Base-by-base conservation (phyloP, 2,329 filamentous ascomycete species). In the Colletotrichum sansevieriae region DNA sequence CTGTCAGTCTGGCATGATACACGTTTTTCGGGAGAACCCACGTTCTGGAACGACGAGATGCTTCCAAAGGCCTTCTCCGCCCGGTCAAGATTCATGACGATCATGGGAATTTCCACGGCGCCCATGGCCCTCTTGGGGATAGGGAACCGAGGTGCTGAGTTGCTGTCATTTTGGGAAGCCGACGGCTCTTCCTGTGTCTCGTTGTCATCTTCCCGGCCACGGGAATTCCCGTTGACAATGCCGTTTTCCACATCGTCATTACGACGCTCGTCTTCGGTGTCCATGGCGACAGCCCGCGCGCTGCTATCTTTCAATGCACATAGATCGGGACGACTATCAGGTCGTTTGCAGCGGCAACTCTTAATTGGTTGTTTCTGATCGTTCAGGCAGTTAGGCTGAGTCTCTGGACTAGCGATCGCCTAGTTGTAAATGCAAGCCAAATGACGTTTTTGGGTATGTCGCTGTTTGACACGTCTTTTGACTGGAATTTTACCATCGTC, bases 31-130 rank as follows among this genome's bases (percentile, higher is more conserved):
- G 20, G 18, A 29, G 4, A 20, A 72, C 79, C 69, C 73, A 82
- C 82, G 74, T 83, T 78, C 11, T 78, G 75, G 39, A 83, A 73
- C 11, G 78, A 76, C 3, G 79, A 75, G 13, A 77, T 75, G 51
- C 80, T 76, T 1, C 82, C 82, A 74, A 83, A 83, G 0, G 81
- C 81, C 49, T 76, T 79, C 56, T 82, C 75, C 18, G 81, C 78
- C 18, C 82, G 77, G 51, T 83, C 81, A n/a, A 83, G 72, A 59
- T 83, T 79, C 71, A 82, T 75, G 37, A 83, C 81, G 11, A 83
- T 75, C 44, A 82, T 82, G 18, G 82, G 82, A 1, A 83, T 75
- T 70, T 83, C 82, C 18, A 83, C 81, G 7, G 82, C 82, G 3
- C 77, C 76, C 4, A 83, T 73, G 4, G 72, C 65, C 13, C 80